Evolutionary conservation across 441 rosid species (phyloP), one percentile per base, ranked within the genome.

Genomic region (Populus hybrid): DNA sequence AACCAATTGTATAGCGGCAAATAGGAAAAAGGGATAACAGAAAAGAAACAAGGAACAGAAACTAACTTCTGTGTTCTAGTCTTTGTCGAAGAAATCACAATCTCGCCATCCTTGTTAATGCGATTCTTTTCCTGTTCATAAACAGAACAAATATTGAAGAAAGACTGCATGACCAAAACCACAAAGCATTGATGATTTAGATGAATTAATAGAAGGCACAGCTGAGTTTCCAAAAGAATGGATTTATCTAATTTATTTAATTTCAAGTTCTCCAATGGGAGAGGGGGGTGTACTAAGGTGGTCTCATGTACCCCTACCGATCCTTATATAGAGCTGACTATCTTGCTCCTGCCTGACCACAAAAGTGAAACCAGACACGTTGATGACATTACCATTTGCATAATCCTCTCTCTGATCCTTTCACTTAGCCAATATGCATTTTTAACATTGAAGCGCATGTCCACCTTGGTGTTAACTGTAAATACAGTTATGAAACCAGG

Each of bases 381-480:
- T 35, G 6, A 35, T 16, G 7, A 76, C 86, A 92, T 30, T 84
- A 96, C 99, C 99, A 80, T 85, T 76, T 80, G 98, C 86, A 91
- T 74, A 78, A 94, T 94, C 82, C 87, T 91, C 71, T 94, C 91
- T 74, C 84, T 86, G 84, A 91, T 87, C 82, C 92, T 84, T 57
- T 91, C 98, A 85, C 91, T 91, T 30, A 30, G 32, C 32, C 32
- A 30, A 30, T 30, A 30, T 30, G 32, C 32, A 3, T 30, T 30
- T 91, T 86, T 85, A 26, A 92, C 89, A 82, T 91, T 94, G 93
- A 94, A 96, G 57, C 98, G 96, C 98, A 91, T 92, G 82, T 95
- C 98, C 83, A 95, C 99, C 89, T 95, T 95, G 73, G 98, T 94
- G 82, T 94, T 94, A 88, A 94, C 97, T 94, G 89, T 6, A 76